Base-by-base conservation (phyloP, 768 basidiomycete species). In the Collybia nuda region DNA sequence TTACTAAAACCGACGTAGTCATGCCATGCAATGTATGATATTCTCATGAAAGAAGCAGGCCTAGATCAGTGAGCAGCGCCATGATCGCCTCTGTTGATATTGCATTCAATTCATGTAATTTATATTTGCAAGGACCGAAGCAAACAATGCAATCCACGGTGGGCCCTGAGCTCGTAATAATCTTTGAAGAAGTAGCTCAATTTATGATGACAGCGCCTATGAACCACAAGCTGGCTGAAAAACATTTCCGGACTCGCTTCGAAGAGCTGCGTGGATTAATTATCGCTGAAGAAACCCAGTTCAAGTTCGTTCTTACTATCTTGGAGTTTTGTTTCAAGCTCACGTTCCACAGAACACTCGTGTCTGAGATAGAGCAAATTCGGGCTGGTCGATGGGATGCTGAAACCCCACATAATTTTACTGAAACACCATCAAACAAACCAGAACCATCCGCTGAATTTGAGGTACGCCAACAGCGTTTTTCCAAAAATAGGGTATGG, bases 311-410 rank as follows among this genome's bases (percentile, higher is more conserved):
- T 12, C 24, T 21, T 15, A 7, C 4, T 4, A 3, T 7, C 24
- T 26, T 7, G 3, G 7, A 26, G 24, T 26, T 26, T 7, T 3
- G 7, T 7, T 26, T 7, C 24, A 26, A 26, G 24, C 24, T 26
- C 24, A 26, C 7, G 24, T 26, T 26, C 24, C 24, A 26, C 24
- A 92, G 91, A 66, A 68, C 67, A 28, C 73, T 93, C 12, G 75
- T 85, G 17, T 68, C 77, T 2, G 93, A 95, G 67, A 90, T 94
- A 40, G 82, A 89, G 44, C 82, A 83, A 2, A 88, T 93, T 53
- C 83, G 85, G 22, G 70, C 77, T 11, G 90, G 90, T 1, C 66
- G 68, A 46, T 82, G 84, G 80, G 86, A 88, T 58, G 71, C 74
- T 43, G 69, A 68, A 56, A 78, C 86, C 15, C 58, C 52, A 60